A percentile compares a stretch with the other conserved stretches of the same genome.
Evolutionary conservation across 176 grass and related monocot genomes (phyloP).

Genomic region (Sorghum bicolor): Sorghum_bicolor_NCBIv3 NC_012875.2:59416001-59416500

Average conservation of each 20-base stretch:
- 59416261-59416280: slow-evolving; percentile 97
- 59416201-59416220: neutral
- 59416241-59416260: neutral
- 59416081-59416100: slow-evolving; percentile 86
- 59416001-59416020: slow-evolving; percentile 19
- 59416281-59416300: slow-evolving; percentile 93
- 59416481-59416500: neutral
- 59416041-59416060: slow-evolving; percentile 99
- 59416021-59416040: slow-evolving; percentile 89
- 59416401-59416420: neutral
- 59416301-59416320: slow-evolving; percentile 82
- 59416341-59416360: neutral
- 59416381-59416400: neutral
- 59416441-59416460: neutral
- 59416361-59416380: neutral
- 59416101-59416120: slow-evolving; percentile 25
- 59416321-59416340: slow-evolving; percentile 74
- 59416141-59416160: neutral
- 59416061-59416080: slow-evolving; percentile 88
- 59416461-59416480: neutral
- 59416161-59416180: neutral
- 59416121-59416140: neutral
- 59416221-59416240: neutral
- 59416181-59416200: neutral
- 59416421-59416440: neutral